phyloP scores from a whole-genome alignment of 345 rosid species.

The Eucalyptus pumila region DNA sequence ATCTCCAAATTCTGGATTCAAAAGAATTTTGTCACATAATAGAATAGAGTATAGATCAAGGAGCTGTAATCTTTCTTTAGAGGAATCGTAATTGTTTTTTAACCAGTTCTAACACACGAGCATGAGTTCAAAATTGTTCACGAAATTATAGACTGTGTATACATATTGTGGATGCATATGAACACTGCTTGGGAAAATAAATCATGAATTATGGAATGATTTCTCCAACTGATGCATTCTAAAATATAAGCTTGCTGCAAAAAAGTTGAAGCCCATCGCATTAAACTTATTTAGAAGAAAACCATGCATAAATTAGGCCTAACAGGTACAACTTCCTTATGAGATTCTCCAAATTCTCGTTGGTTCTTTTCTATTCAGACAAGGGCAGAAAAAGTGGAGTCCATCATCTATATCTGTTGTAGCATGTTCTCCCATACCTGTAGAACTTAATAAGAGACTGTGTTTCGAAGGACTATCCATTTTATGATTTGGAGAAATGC shows the following conservation, averaged over 20 bases:
- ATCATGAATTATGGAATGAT: neutral
- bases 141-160: neutral
- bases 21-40: neutral
- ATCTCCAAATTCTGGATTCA: constrained; percentile 10
- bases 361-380: neutral
- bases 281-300: neutral
- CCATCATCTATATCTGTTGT: neutral
- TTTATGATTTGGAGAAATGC: neutral
- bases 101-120: neutral
- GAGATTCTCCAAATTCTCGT: neutral
- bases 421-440: neutral
- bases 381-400: neutral
- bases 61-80: neutral
- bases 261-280: neutral
- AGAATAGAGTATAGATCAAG: neutral
- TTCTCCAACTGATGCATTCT: neutral
- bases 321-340: neutral
- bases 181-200: neutral
- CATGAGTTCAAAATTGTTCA: neutral
- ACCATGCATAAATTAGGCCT: neutral
- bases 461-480: neutral
- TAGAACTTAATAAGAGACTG: neutral
- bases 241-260: neutral
- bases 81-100: neutral
- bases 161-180: neutral